Evolutionary conservation across 805 yeast genomes (phyloP).

Genomic region (Kluyveromyces wickerhamii): DNA sequence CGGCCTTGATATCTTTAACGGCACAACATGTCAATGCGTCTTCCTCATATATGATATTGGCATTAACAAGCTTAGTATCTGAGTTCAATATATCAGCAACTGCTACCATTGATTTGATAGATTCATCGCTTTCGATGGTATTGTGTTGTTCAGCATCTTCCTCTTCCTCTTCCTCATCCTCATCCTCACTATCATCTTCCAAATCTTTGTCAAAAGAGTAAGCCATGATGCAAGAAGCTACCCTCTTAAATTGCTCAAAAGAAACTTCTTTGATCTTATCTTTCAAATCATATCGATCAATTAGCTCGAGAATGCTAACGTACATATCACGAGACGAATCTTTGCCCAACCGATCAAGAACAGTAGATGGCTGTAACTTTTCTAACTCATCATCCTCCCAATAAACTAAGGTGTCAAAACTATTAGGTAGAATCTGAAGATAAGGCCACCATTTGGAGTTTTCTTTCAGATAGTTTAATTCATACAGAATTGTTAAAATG

Average conservation of each 20-base stretch:
- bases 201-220: slow-evolving; percentile 81
- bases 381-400: slow-evolving; percentile 63
- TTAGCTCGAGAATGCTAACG: slow-evolving; percentile 25
- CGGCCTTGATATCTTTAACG: slow-evolving; percentile 46
- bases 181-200: slow-evolving; percentile 27
- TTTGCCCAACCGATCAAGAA: slow-evolving; percentile 63
- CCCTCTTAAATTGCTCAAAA: slow-evolving; percentile 53
- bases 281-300: slow-evolving; percentile 26
- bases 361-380: slow-evolving; percentile 58
- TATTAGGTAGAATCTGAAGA: slow-evolving; percentile 59
- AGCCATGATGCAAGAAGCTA: slow-evolving; percentile 79
- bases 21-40: slow-evolving; percentile 63
- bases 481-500: slow-evolving; percentile 60
- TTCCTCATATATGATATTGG: slow-evolving; percentile 48
- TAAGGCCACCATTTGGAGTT: slow-evolving; percentile 62
- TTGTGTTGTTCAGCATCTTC: slow-evolving; percentile 31
- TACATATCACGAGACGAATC: slow-evolving; percentile 58
- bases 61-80: slow-evolving; percentile 69
- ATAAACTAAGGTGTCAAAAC: slow-evolving; percentile 63
- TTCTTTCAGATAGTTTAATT: slow-evolving; percentile 37
- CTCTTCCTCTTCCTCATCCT: slow-evolving; percentile 24
- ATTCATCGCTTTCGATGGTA: slow-evolving; percentile 31
- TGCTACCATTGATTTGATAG: slow-evolving; percentile 81
- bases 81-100: slow-evolving; percentile 88
- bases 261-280: slow-evolving; percentile 34